Conservation (phyloP, 495 filamentous ascomycete species). For the Darksidea phi region DNA sequence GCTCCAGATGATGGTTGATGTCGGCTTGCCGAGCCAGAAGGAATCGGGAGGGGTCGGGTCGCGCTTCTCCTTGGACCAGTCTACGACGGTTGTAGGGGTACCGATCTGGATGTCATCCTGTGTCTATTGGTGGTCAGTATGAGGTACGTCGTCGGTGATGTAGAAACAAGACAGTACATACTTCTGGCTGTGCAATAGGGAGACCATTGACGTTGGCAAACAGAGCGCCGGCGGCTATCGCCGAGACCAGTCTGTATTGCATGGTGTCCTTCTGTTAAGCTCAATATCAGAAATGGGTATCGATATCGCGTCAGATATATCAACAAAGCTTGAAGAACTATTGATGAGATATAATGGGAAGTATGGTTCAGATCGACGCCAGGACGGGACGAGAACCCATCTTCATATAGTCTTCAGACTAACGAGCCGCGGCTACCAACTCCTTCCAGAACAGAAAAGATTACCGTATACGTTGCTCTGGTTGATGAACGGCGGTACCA, state of each 20-base stretch:
- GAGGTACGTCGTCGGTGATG: background rate
- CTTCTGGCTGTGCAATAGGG: constrained; percentile 21
- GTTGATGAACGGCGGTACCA: constrained; percentile 11
- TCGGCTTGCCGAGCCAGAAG: background rate
- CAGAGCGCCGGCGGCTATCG: constrained; percentile 27
- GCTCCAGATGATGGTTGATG: too few relatives aligned
- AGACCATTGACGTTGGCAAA: constrained; percentile 20
- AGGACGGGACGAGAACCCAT: constrained; percentile 1
- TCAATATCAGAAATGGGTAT: constrained; percentile 1
- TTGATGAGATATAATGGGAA: constrained; percentile 6
- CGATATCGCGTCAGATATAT: background rate
- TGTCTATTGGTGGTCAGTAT: background rate
- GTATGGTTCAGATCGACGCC: constrained; percentile 5
- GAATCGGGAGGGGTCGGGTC: constrained; percentile 5
- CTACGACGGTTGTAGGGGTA: background rate
- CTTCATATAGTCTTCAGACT: constrained; percentile 32
- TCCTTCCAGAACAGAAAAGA: background rate
- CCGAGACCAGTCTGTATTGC: constrained; percentile 21
- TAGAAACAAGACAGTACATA: background rate
- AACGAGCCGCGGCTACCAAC: constrained; percentile 27
- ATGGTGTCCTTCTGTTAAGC: constrained; percentile 4
- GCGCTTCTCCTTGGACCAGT: constrained; percentile 3
- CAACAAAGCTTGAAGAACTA: background rate
- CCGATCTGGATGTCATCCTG: background rate
- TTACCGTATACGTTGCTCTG: constrained; percentile 2